phyloP scores from a whole-genome alignment of 106 monocot species.

The Dendrobium huoshanense region DNA sequence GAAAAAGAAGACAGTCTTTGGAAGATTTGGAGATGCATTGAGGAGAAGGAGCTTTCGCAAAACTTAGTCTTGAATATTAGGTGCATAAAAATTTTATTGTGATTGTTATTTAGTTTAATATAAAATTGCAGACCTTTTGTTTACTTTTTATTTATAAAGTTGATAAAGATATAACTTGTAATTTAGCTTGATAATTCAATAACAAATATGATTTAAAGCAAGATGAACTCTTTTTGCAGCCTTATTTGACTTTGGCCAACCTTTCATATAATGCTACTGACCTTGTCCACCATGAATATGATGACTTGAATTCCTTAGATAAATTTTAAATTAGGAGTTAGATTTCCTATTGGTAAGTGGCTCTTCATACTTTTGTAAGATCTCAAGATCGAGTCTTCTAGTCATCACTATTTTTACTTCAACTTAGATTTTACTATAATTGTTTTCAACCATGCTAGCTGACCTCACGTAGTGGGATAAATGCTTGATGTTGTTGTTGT shows the following conservation, averaged over 20 bases:
- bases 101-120: neutral
- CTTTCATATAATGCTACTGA: neutral
- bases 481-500: too few species aligned
- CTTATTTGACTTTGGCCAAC: neutral
- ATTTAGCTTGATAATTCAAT: neutral
- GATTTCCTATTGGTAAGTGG: neutral
- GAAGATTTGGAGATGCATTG: slow-evolving; percentile 44
- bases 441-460: too few species aligned
- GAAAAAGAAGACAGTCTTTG: slow-evolving; percentile 42
- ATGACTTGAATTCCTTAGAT: neutral
- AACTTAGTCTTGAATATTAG: neutral
- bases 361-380: neutral
- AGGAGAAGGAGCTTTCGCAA: slow-evolving; percentile 38
- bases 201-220: neutral
- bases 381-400: neutral
- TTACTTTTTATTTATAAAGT: neutral
- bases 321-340: neutral
- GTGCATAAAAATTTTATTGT: neutral
- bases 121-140: neutral
- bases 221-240: neutral
- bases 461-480: too few species aligned
- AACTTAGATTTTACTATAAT: neutral
- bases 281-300: neutral
- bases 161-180: neutral
- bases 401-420: neutral